Conservation (phyloP, 352 stramenopile species). For the Phytopythium montanum region DNA sequence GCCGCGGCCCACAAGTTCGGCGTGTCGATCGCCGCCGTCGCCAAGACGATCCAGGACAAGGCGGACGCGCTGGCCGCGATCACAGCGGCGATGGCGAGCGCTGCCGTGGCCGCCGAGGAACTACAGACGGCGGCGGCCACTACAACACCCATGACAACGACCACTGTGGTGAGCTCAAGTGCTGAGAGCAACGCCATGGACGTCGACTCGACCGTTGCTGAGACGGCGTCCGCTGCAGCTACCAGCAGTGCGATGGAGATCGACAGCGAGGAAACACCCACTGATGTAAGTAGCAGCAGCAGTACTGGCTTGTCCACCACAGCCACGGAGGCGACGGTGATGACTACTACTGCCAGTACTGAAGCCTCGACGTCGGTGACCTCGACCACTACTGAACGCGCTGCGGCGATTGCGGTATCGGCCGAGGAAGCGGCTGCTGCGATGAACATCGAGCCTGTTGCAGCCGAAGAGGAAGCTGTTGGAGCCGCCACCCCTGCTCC, state of each 20-base stretch:
- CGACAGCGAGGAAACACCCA: not conserved
- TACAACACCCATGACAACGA: not conserved
- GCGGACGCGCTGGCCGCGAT: conserved; percentile 26
- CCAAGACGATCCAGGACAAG: conserved; percentile 56
- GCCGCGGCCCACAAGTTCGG: conserved; percentile 53
- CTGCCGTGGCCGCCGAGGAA: not conserved
- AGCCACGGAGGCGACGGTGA: not conserved
- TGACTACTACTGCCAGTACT: not conserved
- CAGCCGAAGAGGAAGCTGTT: not conserved
- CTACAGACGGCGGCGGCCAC: not conserved
- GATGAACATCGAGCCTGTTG: too few species aligned
- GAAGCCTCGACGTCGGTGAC: not conserved
- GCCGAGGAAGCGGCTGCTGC: not conserved
- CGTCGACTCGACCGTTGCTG: not conserved
- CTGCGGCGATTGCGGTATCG: not conserved
- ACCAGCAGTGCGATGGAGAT: not conserved
- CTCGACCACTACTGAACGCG: not conserved
- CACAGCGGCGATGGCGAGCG: conserved; percentile 1
- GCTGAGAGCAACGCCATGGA: not conserved
- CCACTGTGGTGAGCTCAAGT: not conserved
- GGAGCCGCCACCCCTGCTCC: not conserved
- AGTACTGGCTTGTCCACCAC: not conserved
- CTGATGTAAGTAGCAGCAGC: not conserved
- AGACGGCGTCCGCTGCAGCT: not conserved
- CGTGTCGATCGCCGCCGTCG: conserved; percentile 48